Percentiles rank a stretch among this genome's conserved stretches.
These are phyloP conservation scores for Adansonia madagascariensis DNA, from an alignment of 441 rosid genomes.

Conservation along the genomic window DNA sequence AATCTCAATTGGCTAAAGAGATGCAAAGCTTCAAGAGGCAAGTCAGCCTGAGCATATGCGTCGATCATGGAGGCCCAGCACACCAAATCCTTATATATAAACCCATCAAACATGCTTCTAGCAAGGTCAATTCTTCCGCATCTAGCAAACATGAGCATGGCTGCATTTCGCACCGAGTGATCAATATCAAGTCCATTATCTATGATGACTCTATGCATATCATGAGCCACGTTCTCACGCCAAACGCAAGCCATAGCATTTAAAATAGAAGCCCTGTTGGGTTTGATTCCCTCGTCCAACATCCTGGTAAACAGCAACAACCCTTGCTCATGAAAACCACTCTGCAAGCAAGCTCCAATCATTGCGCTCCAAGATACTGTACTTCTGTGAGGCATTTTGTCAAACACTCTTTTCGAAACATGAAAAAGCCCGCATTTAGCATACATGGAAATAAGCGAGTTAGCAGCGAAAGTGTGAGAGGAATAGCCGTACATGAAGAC, in stretches of 20 bases:
- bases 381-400: constrained; percentile 36
- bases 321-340: constrained; percentile 28
- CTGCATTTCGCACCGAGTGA: constrained; percentile 33
- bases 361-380: constrained; percentile 41
- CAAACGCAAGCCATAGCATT: constrained; percentile 28
- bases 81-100: constrained; percentile 34
- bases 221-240: constrained; percentile 31
- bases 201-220: constrained; percentile 32
- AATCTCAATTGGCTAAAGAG: constrained; percentile 36
- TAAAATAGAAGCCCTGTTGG: constrained; percentile 32
- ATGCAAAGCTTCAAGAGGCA: constrained; percentile 35
- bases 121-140: constrained; percentile 33
- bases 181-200: constrained; percentile 27
- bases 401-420: constrained; percentile 33
- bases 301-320: constrained; percentile 36
- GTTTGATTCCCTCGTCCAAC: constrained; percentile 30
- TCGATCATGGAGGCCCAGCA: constrained; percentile 45
- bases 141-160: constrained; percentile 41
- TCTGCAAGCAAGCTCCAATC: constrained; percentile 37
- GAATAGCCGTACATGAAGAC: constrained; percentile 35
- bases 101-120: constrained; percentile 30
- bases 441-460: constrained; percentile 25
- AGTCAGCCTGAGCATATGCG: constrained; percentile 30
- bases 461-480: constrained; percentile 36
- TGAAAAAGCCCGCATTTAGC: constrained; percentile 14